phyloP scores from a whole-genome alignment of 495 filamentous ascomycete genomes.

The Chlorociboria aeruginascens region DNA sequence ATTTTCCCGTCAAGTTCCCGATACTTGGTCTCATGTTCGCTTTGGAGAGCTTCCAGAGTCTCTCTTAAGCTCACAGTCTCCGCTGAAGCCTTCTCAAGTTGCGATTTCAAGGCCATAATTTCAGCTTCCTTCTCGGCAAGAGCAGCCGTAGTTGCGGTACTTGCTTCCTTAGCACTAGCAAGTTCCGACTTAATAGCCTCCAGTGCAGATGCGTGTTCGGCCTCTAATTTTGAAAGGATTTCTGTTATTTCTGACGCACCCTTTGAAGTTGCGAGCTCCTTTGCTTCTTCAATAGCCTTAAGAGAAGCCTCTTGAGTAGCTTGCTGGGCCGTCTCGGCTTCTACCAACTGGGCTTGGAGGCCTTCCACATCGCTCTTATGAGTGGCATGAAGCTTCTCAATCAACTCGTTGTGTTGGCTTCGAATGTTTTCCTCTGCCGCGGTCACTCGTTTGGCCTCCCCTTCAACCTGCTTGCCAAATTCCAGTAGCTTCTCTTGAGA shows the following conservation, averaged over 20 bases:
- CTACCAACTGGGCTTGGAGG: constrained; percentile 18
- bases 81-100: constrained; percentile 25
- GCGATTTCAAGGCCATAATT: constrained; percentile 29
- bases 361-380: constrained; percentile 27
- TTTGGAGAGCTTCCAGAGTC: constrained; percentile 3
- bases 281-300: constrained; percentile 16
- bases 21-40: constrained; percentile 2
- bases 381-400: constrained; percentile 23
- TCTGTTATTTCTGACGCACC: constrained; percentile 10
- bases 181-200: constrained; percentile 1
- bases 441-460: constrained; percentile 10
- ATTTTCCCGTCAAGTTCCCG: background rate
- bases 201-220: constrained; percentile 22
- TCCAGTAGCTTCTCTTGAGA: constrained; percentile 19
- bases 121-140: constrained; percentile 17
- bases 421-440: constrained; percentile 15
- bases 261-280: constrained; percentile 12
- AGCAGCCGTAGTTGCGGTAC: constrained; percentile 3
- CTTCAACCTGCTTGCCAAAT: constrained; percentile 15
- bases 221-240: constrained; percentile 23
- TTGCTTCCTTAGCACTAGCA: constrained; percentile 10
- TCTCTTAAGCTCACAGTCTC: constrained; percentile 6
- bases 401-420: constrained; percentile 12
- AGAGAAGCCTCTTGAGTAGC: constrained; percentile 13
- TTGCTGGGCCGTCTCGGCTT: constrained; percentile 12